Evolutionary conservation across 1,284 basidiomycete genomes (phyloP).

Genomic region (Amylostereum chailletii): DNA sequence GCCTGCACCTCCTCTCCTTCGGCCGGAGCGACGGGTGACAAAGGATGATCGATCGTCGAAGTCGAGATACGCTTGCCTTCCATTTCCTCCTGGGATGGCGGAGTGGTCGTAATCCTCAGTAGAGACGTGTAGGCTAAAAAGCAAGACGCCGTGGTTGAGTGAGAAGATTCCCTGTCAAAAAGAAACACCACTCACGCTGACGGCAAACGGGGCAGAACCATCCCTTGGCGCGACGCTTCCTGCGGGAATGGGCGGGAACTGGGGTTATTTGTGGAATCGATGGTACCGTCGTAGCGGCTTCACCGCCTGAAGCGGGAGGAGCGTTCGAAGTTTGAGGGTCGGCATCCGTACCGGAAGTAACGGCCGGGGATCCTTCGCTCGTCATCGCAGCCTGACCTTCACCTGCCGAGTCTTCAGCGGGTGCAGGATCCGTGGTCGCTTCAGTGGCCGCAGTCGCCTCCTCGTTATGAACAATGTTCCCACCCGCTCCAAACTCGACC

Average conservation of each 20-base stretch:
- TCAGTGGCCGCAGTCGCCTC: slow-evolving; percentile 22
- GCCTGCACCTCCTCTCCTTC: neutral
- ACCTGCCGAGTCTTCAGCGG: neutral
- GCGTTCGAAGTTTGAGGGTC: slow-evolving; percentile 8
- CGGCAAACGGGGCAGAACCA: slow-evolving; percentile 93
- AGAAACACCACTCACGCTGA: slow-evolving; percentile 52
- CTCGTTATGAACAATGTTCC: slow-evolving; percentile 60
- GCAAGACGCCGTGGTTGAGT: slow-evolving; percentile 3
- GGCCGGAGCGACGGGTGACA: neutral
- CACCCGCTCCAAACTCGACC: slow-evolving; percentile 91
- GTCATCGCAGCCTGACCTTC: too few relatives aligned
- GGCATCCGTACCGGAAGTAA: slow-evolving; percentile 5
- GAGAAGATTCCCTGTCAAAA: neutral
- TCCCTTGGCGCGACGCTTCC: slow-evolving; percentile 87
- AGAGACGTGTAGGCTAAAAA: slow-evolving; percentile 76
- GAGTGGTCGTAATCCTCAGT: slow-evolving; percentile 70
- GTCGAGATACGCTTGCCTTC: slow-evolving; percentile 23
- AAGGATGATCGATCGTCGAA: slow-evolving; percentile 17
- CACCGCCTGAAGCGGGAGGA: slow-evolving; percentile 10
- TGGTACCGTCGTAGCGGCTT: slow-evolving; percentile 5
- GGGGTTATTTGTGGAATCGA: neutral
- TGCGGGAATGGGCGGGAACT: slow-evolving; percentile 33
- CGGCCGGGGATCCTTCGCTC: slow-evolving; percentile 8
- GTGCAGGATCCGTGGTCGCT: slow-evolving; percentile 9
- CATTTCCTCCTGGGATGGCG: slow-evolving; percentile 31